These are phyloP conservation scores for Pythium pectinolyticum DNA, from an alignment of 352 stramenopile species.

Conservation along the genomic window DNA sequence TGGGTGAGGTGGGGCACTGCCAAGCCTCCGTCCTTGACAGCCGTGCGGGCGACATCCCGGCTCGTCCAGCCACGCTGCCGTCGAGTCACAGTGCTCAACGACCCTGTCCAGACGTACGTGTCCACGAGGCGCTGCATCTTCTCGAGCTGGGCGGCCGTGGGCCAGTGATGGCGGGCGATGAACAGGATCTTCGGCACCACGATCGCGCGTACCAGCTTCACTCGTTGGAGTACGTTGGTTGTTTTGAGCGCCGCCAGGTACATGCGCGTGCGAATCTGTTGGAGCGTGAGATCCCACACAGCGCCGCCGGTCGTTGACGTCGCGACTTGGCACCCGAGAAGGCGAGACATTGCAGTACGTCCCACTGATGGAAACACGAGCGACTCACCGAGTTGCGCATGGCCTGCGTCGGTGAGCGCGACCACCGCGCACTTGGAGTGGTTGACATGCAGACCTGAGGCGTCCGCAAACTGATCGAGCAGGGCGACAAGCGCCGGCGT, in stretches of 20 bases:
- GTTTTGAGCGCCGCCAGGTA: slow-evolving; percentile 6
- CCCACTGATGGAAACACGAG: neutral
- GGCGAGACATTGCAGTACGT: neutral
- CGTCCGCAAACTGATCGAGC: slow-evolving; percentile 7
- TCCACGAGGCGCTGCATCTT: neutral
- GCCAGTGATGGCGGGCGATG: slow-evolving; percentile 10
- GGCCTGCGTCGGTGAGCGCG: neutral
- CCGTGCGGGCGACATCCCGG: neutral
- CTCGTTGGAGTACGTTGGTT: slow-evolving; percentile 11
- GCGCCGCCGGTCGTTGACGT: neutral
- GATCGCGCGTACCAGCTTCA: neutral
- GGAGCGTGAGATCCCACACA: neutral
- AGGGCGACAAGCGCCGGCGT: neutral
- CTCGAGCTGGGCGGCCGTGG: neutral
- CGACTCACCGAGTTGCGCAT: neutral
- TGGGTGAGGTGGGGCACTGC: neutral
- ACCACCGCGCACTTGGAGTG: neutral
- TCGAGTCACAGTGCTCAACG: neutral
- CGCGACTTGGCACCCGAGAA: slow-evolving; percentile 2
- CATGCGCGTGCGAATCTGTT: slow-evolving; percentile 3
- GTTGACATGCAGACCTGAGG: slow-evolving; percentile 13
- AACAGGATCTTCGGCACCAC: slow-evolving; percentile 13
- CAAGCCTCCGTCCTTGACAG: neutral
- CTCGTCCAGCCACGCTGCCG: neutral
- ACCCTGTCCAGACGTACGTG: neutral